phyloP scores from a whole-genome alignment of 352 stramenopile species.

The Pythium monospermum region DNA sequence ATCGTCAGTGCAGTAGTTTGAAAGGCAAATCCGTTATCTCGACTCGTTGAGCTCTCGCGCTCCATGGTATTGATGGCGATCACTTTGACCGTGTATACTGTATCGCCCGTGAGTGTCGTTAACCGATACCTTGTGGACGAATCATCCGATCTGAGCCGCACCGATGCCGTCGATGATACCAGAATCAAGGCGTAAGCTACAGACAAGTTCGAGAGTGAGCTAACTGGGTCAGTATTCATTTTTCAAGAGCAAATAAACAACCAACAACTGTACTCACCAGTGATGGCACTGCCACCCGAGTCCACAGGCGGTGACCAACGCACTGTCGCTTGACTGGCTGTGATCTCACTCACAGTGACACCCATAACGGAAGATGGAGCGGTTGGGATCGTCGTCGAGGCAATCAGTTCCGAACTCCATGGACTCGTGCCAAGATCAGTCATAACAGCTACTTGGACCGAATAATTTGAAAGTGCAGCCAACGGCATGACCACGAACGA shows the following conservation, averaged over 20 bases:
- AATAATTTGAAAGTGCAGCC: conserved; percentile 24
- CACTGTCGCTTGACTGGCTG: conserved; percentile 30
- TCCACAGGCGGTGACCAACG: conserved; percentile 39
- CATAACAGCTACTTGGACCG: conserved; percentile 28
- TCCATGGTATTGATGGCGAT: conserved; percentile 29
- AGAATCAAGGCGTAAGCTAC: conserved; percentile 11
- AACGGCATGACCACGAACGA: conserved; percentile 29
- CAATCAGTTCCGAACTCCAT: conserved; percentile 22
- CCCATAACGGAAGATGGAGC: conserved; percentile 27
- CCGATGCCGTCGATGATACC: conserved; percentile 8
- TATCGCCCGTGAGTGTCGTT: conserved; percentile 27
- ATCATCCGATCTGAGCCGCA: conserved; percentile 9
- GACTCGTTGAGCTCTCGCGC: conserved; percentile 20
- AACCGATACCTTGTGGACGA: conserved; percentile 20
- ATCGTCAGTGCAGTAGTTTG: conserved; percentile 22
- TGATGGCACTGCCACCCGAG: conserved; percentile 35
- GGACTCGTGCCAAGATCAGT: conserved; percentile 36
- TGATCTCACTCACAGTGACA: conserved; percentile 27
- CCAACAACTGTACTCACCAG: conserved; percentile 22
- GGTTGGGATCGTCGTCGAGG: conserved; percentile 28
- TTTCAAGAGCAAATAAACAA: neutral
- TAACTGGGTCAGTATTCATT: neutral
- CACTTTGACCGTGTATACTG: conserved; percentile 48
- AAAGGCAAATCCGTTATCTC: conserved; percentile 30
- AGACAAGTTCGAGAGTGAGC: conserved; percentile 19